Percentiles rank a stretch among this genome's conserved stretches.
Conservation (phyloP, 305 asterid species). For the Withania somnifera region DNA sequence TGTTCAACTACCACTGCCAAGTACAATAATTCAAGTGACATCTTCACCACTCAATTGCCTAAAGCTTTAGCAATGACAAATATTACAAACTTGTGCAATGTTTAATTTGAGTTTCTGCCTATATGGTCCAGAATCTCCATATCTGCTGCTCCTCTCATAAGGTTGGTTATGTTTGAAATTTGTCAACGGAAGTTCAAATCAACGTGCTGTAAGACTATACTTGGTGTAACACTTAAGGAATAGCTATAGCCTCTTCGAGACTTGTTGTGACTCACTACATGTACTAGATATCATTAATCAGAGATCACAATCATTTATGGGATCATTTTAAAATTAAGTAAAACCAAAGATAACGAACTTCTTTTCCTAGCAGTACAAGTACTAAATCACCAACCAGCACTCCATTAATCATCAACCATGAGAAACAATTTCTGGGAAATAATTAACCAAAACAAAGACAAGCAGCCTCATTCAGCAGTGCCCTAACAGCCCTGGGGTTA, state of each 20-base stretch:
- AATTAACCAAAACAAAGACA: not conserved
- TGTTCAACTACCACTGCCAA: not conserved
- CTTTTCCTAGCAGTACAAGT: not conserved
- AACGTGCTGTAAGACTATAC: not conserved
- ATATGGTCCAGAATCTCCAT: too few species aligned
- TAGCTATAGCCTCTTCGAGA: not conserved
- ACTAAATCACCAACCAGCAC: not conserved
- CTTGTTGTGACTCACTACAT: not conserved
- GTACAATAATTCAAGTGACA: not conserved
- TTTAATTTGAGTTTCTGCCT: not conserved
- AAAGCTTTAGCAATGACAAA: not conserved
- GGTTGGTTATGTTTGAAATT: not conserved
- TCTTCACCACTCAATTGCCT: not conserved
- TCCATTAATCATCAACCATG: not conserved
- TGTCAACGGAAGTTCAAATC: not conserved
- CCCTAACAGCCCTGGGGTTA: not conserved
- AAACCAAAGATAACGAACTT: not conserved
- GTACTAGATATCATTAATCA: not conserved
- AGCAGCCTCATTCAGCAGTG: constrained; percentile 1
- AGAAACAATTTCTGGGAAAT: not conserved
- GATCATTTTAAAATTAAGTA: not conserved
- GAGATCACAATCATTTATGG: not conserved
- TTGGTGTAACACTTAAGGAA: not conserved
- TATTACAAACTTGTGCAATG: not conserved
- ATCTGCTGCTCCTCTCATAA: not conserved